Conservation (phyloP, 805 yeast species). For the Cyberlindnera sargentensis region DNA sequence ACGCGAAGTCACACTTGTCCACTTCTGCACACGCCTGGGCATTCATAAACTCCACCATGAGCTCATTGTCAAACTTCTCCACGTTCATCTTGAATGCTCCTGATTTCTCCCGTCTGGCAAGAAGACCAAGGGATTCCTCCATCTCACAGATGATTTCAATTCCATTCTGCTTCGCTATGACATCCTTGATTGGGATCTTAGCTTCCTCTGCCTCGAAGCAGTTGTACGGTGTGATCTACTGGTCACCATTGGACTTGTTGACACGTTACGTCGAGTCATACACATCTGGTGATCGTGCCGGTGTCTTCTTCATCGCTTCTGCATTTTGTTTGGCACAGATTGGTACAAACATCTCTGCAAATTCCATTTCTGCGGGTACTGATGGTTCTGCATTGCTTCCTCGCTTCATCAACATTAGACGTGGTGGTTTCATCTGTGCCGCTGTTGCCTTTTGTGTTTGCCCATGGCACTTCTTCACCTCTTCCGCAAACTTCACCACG, state of each 20-base stretch:
- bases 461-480: conserved; percentile 75
- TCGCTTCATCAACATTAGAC: conserved; percentile 59
- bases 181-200: conserved; percentile 78
- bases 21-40: conserved; percentile 77
- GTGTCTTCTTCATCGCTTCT: conserved; percentile 66
- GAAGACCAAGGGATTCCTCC: conserved; percentile 42
- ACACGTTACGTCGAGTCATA: conserved; percentile 50
- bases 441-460: conserved; percentile 60
- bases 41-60: conserved; percentile 71
- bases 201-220: conserved; percentile 73
- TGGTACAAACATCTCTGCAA: conserved; percentile 72
- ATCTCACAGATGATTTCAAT: conserved; percentile 58
- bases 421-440: conserved; percentile 80
- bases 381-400: conserved; percentile 65
- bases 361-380: conserved; percentile 65
- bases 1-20: conserved; percentile 41
- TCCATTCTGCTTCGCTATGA: conserved; percentile 72
- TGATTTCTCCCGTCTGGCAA: conserved; percentile 81
- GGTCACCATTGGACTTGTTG: conserved; percentile 75
- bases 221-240: conserved; percentile 60
- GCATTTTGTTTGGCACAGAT: conserved; percentile 72
- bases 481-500: conserved; percentile 69
- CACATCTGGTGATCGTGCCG: conserved; percentile 61
- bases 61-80: conserved; percentile 78
- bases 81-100: conserved; percentile 86